These are phyloP conservation scores for Chlorophyllum brunneum DNA, from an alignment of 768 basidiomycete genomes.

Conservation along the genomic window DNA sequence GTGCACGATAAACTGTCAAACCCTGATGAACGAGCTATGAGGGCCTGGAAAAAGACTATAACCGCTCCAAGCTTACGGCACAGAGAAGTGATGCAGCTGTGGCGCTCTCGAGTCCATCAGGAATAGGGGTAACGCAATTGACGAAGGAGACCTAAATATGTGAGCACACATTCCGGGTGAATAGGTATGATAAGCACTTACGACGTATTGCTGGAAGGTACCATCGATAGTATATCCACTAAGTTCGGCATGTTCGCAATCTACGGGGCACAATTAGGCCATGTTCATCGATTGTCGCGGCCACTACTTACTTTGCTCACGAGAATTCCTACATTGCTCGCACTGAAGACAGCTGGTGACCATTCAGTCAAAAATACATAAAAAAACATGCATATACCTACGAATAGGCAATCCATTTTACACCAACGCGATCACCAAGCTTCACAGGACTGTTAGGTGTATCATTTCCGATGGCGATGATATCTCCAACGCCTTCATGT, in stretches of 20 bases:
- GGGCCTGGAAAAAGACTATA: background rate
- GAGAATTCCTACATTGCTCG: slow-evolving; percentile 72
- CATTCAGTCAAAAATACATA: background rate
- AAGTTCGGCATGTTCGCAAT: slow-evolving; percentile 54
- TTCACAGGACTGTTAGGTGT: slow-evolving; percentile 59
- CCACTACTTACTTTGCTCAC: slow-evolving; percentile 69
- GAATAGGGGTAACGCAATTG: slow-evolving; percentile 75
- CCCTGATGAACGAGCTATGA: slow-evolving; percentile 39
- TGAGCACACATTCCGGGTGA: background rate
- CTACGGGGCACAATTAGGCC: slow-evolving; percentile 24
- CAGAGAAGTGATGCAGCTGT: slow-evolving; percentile 76
- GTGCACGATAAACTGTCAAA: slow-evolving; percentile 81
- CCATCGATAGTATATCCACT: slow-evolving; percentile 78
- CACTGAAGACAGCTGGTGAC: slow-evolving; percentile 56
- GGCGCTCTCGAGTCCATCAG: slow-evolving; percentile 58
- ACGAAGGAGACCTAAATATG: slow-evolving; percentile 56
- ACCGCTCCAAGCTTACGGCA: slow-evolving; percentile 54
- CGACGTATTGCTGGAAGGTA: slow-evolving; percentile 69
- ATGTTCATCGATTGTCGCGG: too few species aligned
- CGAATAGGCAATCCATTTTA: slow-evolving; percentile 77
- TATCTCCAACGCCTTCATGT: slow-evolving; percentile 78
- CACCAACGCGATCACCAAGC: slow-evolving; percentile 76
- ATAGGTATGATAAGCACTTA: slow-evolving; percentile 20
- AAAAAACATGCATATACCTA: slow-evolving; percentile 16
- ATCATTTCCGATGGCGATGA: slow-evolving; percentile 76